Base-by-base conservation (phyloP, 352 stramenopile species). In the Pythium aristosporum region DNA sequence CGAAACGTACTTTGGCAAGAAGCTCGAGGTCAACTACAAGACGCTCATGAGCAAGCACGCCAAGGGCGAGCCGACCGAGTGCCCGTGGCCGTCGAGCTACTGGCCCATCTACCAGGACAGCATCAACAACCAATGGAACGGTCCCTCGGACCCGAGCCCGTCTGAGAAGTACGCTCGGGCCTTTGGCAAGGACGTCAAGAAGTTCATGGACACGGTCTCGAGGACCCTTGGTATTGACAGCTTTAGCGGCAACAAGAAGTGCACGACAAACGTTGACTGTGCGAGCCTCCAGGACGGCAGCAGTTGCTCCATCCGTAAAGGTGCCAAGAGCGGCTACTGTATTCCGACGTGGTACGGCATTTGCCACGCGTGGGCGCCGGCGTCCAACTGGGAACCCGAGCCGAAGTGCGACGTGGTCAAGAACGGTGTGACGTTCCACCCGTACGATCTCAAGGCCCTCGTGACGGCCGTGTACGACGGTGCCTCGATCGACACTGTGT, bases 31-130 rank as follows among this genome's bases (percentile, higher is more conserved):
- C 18, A 72, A 72, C 65, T n/a, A 64, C 32, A 41, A 67, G 21
- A 46, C 39, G 58, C 37, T 72, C 36, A 9, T 56, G 21, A 34
- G 53, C 18, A 51, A 61, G 41, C 67, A 72, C 47, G n/a, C 20
- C 58, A 49, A 25, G 2, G 23, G 15, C 21, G 28, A 39, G 25
- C 43, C 48, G 43, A 44, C 34, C n/a, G 36, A 53, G 5, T 16
- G 16, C 9, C 59, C 65, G 49, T 59, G 46, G 57, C 53, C 63
- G 0, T 46, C 23, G 44, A 82, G 73, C 67, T 89, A 89, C 75
- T 89, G 78, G 76, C 77, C 80, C 7, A 71, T 65, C 34, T 88
- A 80, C 68, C 63, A 78, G 28, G 80, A 89, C 70, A 72, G 78
- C 51, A 89, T 89, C 73, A 88, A 89, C 71, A 57, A 70, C 59